phyloP scores from a whole-genome alignment of 768 basidiomycete species.

The Russula griseocarnosa region DNA sequence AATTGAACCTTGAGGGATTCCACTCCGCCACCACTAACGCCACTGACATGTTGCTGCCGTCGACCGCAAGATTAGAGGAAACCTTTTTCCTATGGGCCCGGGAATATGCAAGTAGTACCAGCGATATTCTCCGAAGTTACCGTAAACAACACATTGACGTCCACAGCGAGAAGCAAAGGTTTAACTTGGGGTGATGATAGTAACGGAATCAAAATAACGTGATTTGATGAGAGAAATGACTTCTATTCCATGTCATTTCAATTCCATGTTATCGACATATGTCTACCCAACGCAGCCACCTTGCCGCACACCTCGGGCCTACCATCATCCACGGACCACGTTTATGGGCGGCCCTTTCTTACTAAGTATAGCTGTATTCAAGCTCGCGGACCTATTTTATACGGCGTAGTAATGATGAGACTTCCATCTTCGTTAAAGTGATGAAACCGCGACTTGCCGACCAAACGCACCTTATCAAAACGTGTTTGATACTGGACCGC shows the following conservation, averaged over 20 bases:
- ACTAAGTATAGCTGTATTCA: neutral
- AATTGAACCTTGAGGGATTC: neutral
- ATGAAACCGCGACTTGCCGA: slow-evolving; percentile 10
- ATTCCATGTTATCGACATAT: neutral
- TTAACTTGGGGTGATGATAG: neutral
- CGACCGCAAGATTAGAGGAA: neutral
- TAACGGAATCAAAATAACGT: slow-evolving; percentile 2
- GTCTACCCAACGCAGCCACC: neutral
- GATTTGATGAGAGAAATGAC: neutral
- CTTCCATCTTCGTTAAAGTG: neutral
- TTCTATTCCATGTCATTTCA: neutral
- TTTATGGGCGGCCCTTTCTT: slow-evolving; percentile 2
- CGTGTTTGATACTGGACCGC: neutral
- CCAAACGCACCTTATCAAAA: slow-evolving; percentile 1
- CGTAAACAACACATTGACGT: neutral
- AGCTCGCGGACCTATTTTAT: neutral
- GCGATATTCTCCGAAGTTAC: neutral
- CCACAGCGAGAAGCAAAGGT: neutral
- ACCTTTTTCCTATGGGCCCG: neutral
- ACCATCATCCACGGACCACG: slow-evolving; percentile 1
- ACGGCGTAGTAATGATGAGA: neutral
- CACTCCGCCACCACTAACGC: neutral
- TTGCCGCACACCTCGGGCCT: slow-evolving; percentile 8
- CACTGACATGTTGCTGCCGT: too few relatives aligned
- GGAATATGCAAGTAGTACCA: neutral